Evolutionary conservation across 2,329 filamentous ascomycete genomes (phyloP), one percentile per base, ranked within the genome.

Genomic region (Grosmannia penicillata): DNA sequence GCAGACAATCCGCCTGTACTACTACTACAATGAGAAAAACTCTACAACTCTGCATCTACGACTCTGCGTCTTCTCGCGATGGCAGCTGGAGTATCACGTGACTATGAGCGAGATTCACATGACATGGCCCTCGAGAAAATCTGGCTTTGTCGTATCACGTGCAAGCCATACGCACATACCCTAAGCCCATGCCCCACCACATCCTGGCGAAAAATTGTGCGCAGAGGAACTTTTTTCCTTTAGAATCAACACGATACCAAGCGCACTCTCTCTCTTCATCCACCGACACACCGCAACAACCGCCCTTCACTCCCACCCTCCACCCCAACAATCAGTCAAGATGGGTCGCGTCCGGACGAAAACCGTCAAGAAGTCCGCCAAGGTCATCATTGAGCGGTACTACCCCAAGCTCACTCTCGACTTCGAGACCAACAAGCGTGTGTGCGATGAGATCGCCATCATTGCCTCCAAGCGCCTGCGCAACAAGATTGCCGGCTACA

Each of bases 401-500:
- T 93, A 93, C 72, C 91, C 91, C 62, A 86, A 85, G 70, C 76
- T 98, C 65, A 95, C 87, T 50, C 84, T 96, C 61, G 91, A 98
- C 75, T 98, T 98, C 73, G 91, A 98, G 46, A 94, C 53, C 71
- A 91, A 91, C 63, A 87, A 87, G 71, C 77, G 95, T 62, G 46
- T 48, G 60, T 96, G 91, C 74, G 91, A 96, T 86, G 91, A 98
- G 72, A 91, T 98, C 57, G 91, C 91, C 61, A 93, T 98, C 68
- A 98, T 98, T 62, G 85, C 91, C 55, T 93, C 82, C 57, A 98
- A 98, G 84, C 81, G 93, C 63, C 82, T 98, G 58, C 81, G 91
- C 72, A 98, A 98, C 82, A 98, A 98, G 85, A 46, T 94, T 72
- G 87, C 91, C 60, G 91, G 91, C 58, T 96, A 94, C 79, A 94